Evolutionary conservation across 371 early-diverging fungal genomes (phyloP).

Genomic region (Rhizopus delemar): DNA sequence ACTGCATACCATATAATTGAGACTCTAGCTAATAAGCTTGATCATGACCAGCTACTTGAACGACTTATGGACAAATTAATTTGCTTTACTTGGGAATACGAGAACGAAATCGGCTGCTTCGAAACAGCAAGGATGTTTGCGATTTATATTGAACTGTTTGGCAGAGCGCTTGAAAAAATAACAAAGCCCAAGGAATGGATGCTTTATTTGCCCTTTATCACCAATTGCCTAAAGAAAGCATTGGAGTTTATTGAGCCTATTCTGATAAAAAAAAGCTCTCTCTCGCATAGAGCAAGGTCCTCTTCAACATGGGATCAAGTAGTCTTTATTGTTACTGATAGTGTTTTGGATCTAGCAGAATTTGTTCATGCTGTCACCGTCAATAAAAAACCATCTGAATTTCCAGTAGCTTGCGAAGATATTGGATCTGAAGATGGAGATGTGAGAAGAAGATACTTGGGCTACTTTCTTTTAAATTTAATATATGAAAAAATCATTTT

Average conservation of each 20-base stretch:
- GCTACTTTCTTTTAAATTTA: slow-evolving; percentile 9
- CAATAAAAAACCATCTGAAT: not conserved
- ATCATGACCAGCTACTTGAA: slow-evolving; percentile 14
- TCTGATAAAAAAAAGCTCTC: slow-evolving; percentile 2
- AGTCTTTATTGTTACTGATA: not conserved
- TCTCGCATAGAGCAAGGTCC: not conserved
- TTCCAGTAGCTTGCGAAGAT: slow-evolving; percentile 14
- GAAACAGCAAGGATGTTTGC: slow-evolving; percentile 4
- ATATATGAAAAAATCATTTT: slow-evolving; percentile 19
- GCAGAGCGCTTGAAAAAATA: slow-evolving; percentile 19
- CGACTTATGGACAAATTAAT: slow-evolving; percentile 19
- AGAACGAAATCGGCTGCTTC: not conserved
- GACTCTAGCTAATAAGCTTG: slow-evolving; percentile 5
- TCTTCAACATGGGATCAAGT: slow-evolving; percentile 11
- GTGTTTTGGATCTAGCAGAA: slow-evolving; percentile 22
- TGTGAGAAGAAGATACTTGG: slow-evolving; percentile 23
- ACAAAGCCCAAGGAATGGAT: slow-evolving; percentile 25
- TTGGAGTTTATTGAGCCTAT: slow-evolving; percentile 6
- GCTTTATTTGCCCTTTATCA: slow-evolving; percentile 22
- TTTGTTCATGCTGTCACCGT: slow-evolving; percentile 19
- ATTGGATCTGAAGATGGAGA: slow-evolving; percentile 25
- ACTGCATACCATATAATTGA: slow-evolving; percentile 3
- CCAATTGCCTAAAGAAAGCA: slow-evolving; percentile 12
- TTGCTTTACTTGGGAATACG: slow-evolving; percentile 8
- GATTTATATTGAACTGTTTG: slow-evolving; percentile 15